A percentile compares a stretch with the other conserved stretches of the same genome.
Conservation (phyloP, 2,329 filamentous ascomycete species). For the Colletotrichum nymphaeae region DNA sequence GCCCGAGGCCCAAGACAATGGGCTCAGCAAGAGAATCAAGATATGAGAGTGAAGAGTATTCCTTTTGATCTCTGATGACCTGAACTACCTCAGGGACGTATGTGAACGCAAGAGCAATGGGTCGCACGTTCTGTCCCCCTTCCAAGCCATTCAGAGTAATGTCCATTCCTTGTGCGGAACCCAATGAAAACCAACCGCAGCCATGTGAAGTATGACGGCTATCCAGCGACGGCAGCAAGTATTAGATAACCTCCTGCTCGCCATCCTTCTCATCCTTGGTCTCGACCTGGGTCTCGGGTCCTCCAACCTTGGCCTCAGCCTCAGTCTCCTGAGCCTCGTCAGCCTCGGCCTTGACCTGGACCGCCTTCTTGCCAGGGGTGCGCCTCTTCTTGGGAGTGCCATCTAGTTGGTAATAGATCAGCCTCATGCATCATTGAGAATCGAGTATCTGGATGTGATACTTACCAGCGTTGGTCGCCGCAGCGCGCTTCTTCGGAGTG, state of each 20-base stretch:
- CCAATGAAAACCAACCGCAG: not conserved
- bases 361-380: conserved; percentile 36
- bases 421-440: not conserved
- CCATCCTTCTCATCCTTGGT: conserved; percentile 50
- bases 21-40: not conserved
- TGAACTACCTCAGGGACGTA: not conserved
- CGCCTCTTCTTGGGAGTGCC: conserved; percentile 26
- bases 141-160: not conserved
- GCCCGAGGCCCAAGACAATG: not conserved
- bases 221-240: not conserved
- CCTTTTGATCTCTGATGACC: not conserved
- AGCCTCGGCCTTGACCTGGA: conserved; percentile 20
- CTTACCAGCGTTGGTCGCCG: conserved; percentile 8
- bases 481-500: conserved; percentile 20
- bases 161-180: not conserved
- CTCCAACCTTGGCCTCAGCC: conserved; percentile 21
- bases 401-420: not conserved
- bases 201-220: not conserved
- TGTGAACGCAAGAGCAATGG: not conserved
- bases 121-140: not conserved
- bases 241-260: conserved; percentile 42
- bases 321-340: conserved; percentile 30
- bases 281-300: not conserved
- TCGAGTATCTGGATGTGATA: not conserved
- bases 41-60: not conserved